Evolutionary conservation across 106 monocot species (phyloP), one percentile per base, ranked within the genome.

Genomic region (Phalaenopsis equestris): DNA sequence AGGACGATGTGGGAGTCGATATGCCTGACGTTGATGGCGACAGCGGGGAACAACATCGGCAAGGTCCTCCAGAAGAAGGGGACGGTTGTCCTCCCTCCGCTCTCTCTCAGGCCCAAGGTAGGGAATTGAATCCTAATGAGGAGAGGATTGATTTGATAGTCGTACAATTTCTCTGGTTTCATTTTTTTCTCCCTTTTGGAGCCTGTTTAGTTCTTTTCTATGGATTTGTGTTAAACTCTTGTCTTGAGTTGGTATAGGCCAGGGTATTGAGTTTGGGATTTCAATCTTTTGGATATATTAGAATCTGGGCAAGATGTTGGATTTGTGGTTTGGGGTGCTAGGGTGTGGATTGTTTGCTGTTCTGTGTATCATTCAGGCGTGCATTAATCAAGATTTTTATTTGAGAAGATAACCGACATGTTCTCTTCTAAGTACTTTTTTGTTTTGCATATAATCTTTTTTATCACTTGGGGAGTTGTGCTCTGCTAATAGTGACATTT

Each of bases 31-130:
- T 77, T 94, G 75, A 76, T 92, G 79, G 92, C 92, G 56, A 88
- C 90, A 73, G 86, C 96, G 82, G 98, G 98, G 79, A 98, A 94
- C 87, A 98, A 94, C 84, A 94, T 98, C 72, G 98, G 98, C 68
- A 98, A 98, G 82, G 98, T 98, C 2, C 85, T 98, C 16, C 98
- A 98, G 91, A 98, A 98, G 91, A 98, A 98, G 77, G 94, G 98
- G 42, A 94, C 98, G 81, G 75, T 91, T 42, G 88, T 93, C 24
- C 98, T 98, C 55, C 98, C 98, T 56, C 98, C 94, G 1, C 92
- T 98, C 83, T 98, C 98, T 56, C 83, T 98, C 84, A 98, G 91
- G 78, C 89, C 93, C 81, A 98, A 98, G 98, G 98, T 95, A 19
- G 16, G 77, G 24, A n/a, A 39, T 46, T 52, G 14, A 12, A 42